These are phyloP conservation scores for Angomonas ambiguus DNA, from an alignment of 208 protist genomes.

Conservation along the genomic window DNA sequence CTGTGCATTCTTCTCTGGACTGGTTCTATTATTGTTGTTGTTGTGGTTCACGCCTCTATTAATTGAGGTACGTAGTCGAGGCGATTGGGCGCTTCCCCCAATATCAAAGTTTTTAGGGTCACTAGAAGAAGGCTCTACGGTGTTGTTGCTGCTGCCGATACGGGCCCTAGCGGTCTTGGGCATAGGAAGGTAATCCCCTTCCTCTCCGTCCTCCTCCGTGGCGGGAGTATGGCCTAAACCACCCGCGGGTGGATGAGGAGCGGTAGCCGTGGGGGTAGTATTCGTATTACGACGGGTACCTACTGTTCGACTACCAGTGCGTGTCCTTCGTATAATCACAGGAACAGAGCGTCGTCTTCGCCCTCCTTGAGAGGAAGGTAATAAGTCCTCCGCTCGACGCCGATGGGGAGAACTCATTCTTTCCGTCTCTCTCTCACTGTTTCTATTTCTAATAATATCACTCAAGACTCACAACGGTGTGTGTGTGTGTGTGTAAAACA, in stretches of 20 bases:
- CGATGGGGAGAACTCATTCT: too few species aligned
- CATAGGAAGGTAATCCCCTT: neutral
- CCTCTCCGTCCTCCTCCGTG: neutral
- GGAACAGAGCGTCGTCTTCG: conserved; percentile 27
- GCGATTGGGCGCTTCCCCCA: too few species aligned
- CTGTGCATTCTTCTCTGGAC: too few species aligned
- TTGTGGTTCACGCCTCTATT: neutral
- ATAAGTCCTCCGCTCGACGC: too few species aligned
- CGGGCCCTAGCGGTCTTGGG: neutral
- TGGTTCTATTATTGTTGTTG: neutral
- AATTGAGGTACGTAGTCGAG: neutral
- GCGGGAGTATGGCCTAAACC: neutral
- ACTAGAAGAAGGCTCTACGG: too few species aligned
- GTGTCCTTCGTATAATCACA: conserved; percentile 30
- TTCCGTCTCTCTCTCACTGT: too few species aligned
- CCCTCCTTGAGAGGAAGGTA: too few species aligned
- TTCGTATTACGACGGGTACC: conserved; percentile 16
- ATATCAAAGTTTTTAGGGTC: too few species aligned
- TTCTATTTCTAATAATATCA: neutral
- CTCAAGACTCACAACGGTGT: too few species aligned
- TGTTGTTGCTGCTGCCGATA: neutral
- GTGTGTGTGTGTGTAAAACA: too few species aligned
- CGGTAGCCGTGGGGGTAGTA: neutral
- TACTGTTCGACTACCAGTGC: conserved; percentile 27
- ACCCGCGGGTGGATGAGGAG: neutral